These are phyloP conservation scores for Ochetophila trinervis DNA, from an alignment of 306 rosid genomes.

Conservation along the genomic window DNA sequence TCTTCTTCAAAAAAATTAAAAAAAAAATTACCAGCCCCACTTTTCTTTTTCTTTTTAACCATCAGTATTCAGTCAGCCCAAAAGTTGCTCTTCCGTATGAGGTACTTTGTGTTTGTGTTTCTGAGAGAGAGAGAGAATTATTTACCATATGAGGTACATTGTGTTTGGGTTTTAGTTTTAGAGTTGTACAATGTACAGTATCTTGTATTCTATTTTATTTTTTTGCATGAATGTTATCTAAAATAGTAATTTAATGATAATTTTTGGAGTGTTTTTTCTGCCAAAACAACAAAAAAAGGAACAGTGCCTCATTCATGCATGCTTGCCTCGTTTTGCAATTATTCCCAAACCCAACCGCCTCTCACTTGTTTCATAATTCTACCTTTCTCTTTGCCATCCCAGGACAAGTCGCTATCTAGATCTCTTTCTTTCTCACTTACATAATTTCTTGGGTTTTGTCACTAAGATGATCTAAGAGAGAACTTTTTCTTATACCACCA, in stretches of 20 bases:
- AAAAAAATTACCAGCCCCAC: too few relatives aligned
- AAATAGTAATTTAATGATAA: constrained; percentile 39
- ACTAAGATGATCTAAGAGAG: neutral
- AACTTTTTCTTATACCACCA: too few relatives aligned
- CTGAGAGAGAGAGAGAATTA: too few relatives aligned
- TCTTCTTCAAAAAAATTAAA: too few relatives aligned
- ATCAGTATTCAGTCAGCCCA: too few relatives aligned
- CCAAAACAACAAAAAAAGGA: neutral
- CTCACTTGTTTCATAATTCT: constrained; percentile 47
- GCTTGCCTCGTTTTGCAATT: constrained; percentile 57
- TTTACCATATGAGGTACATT: neutral
- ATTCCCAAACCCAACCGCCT: constrained; percentile 42
- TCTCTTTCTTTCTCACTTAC: constrained; percentile 30
- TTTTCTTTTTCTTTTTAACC: too few relatives aligned
- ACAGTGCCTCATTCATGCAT: constrained; percentile 45
- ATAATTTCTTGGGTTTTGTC: constrained; percentile 22
- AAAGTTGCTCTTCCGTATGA: too few relatives aligned
- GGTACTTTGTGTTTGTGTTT: neutral
- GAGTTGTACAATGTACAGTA: constrained; percentile 12
- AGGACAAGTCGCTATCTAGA: constrained; percentile 46
- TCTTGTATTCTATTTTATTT: neutral
- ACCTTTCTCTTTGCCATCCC: constrained; percentile 42
- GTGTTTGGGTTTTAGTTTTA: constrained; percentile 10
- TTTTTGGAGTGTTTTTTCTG: constrained; percentile 26
- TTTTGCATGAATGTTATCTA: constrained; percentile 19